Percentiles rank a stretch among this genome's conserved stretches.
Evolutionary conservation across 345 rosid genomes (phyloP).

Genomic region (Lepidium sativum): DNA sequence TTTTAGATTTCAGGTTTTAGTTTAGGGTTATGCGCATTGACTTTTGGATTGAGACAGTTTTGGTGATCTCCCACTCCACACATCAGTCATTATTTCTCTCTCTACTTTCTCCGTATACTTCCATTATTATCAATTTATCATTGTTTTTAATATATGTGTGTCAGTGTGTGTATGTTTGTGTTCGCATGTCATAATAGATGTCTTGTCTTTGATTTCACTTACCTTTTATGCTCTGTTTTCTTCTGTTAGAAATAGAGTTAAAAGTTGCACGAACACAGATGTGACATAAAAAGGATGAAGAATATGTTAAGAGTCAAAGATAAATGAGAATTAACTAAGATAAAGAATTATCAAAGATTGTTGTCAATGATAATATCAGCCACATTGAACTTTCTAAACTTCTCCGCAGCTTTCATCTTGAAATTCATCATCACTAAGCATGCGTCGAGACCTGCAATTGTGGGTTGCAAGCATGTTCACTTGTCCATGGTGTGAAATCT

Average conservation of each 20-base stretch:
- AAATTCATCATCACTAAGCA: conserved; percentile 28
- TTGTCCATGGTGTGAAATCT: conserved; percentile 78
- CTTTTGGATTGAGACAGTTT: conserved; percentile 29
- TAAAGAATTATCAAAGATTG: conserved; percentile 40
- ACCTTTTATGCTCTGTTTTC: neutral
- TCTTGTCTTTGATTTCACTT: neutral
- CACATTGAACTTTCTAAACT: conserved; percentile 58
- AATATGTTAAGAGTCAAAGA: neutral
- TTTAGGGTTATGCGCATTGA: conserved; percentile 13
- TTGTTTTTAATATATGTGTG: neutral
- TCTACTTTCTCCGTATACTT: neutral
- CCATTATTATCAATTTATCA: neutral
- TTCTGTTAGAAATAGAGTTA: neutral
- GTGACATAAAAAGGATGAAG: neutral
- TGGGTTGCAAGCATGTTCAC: conserved; percentile 76
- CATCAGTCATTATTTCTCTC: neutral
- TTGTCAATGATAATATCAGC: conserved; percentile 62
- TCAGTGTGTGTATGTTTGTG: neutral
- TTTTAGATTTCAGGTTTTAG: conserved; percentile 34
- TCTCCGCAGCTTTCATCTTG: conserved; percentile 35
- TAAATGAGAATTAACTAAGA: conserved; percentile 29
- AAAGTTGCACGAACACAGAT: neutral
- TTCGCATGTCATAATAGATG: neutral
- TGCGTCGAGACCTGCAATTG: conserved; percentile 50
- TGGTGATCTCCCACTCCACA: conserved; percentile 28